A percentile compares a stretch with the other conserved stretches of the same genome.
Conservation (phyloP, 345 rosid species). For the Gossypium rotundifolium region DNA sequence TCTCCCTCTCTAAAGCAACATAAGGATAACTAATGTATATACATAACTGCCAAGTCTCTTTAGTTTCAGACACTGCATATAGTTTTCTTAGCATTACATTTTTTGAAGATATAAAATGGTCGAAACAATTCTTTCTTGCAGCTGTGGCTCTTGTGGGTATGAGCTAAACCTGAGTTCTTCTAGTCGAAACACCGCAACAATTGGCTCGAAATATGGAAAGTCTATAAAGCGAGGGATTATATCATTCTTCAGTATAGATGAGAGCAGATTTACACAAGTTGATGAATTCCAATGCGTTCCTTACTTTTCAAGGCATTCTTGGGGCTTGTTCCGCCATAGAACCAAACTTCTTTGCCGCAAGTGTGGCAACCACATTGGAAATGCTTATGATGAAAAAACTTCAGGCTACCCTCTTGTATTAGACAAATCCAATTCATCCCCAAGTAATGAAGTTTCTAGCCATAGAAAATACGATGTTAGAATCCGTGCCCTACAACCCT, state of each 20-base stretch:
- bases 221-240: constrained; percentile 90
- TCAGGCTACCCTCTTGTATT: constrained; percentile 39
- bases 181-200: constrained; percentile 74
- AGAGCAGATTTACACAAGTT: constrained; percentile 76
- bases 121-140: constrained; percentile 29
- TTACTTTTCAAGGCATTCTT: constrained; percentile 46
- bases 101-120: not conserved
- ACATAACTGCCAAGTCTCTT: not conserved
- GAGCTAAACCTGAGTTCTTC: constrained; percentile 82
- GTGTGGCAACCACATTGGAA: constrained; percentile 75
- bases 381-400: constrained; percentile 49
- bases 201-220: constrained; percentile 86
- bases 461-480: constrained; percentile 56
- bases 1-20: not conserved
- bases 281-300: constrained; percentile 86
- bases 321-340: constrained; percentile 60
- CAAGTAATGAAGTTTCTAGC: constrained; percentile 30
- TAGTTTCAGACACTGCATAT: not conserved
- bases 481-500: constrained; percentile 90
- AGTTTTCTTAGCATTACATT: not conserved
- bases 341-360: constrained; percentile 91
- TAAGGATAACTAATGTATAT: not conserved
- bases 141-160: constrained; percentile 91
- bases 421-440: constrained; percentile 41
- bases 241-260: constrained; percentile 74